phyloP scores from a whole-genome alignment of 179 eudicot species.

The Heliamphora pulchella region DNA sequence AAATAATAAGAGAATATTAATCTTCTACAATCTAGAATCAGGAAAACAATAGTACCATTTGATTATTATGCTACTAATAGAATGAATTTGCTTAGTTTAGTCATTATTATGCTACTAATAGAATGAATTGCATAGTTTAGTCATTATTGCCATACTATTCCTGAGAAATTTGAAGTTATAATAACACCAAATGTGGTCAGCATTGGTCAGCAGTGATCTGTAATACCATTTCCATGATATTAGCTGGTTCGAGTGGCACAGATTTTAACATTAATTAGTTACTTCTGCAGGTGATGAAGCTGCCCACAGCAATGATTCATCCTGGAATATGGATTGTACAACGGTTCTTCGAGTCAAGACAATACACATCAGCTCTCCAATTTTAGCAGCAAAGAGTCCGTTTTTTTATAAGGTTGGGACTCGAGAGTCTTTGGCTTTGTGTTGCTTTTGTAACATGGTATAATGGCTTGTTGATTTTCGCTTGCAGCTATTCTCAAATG shows the following conservation, averaged over 20 bases:
- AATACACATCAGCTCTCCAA: constrained; percentile 71
- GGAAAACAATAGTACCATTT: background rate
- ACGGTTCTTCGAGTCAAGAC: constrained; percentile 38
- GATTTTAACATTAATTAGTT: constrained; percentile 4
- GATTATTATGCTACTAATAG: too few relatives aligned
- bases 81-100: too few relatives aligned
- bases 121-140: background rate
- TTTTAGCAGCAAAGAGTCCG: constrained; percentile 76
- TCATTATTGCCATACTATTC: background rate
- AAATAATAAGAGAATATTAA: background rate
- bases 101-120: background rate
- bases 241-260: background rate
- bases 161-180: background rate
- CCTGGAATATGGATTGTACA: constrained; percentile 34
- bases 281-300: constrained; percentile 40
- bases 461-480: background rate
- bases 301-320: constrained; percentile 16
- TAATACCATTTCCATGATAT: constrained; percentile 5
- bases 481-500: constrained; percentile 68
- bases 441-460: background rate
- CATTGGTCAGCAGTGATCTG: background rate
- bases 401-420: constrained; percentile 64
- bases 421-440: background rate
- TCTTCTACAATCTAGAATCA: background rate
- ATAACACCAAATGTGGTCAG: background rate